These are phyloP conservation scores for Sphaerobolus stellatus DNA, from an alignment of 1,284 basidiomycete species.

Conservation along the genomic window DNA sequence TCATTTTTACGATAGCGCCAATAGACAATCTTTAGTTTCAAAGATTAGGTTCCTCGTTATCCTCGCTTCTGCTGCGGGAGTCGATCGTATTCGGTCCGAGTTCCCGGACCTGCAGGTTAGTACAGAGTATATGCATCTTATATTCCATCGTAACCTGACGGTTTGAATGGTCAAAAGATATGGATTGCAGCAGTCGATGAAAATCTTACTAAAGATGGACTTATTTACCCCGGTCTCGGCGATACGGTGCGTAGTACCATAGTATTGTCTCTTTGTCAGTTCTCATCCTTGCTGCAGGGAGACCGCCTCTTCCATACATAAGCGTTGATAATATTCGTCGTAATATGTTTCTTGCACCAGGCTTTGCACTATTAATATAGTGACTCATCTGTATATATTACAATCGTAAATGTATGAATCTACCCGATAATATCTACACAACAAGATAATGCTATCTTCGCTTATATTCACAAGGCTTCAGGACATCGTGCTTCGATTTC, in stretches of 20 bases:
- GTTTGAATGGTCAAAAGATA: too few relatives aligned
- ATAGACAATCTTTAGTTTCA: constrained; percentile 42
- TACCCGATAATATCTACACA: background rate
- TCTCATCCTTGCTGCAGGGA: constrained; percentile 42
- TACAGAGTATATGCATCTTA: too few relatives aligned
- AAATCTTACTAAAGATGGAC: constrained; percentile 66
- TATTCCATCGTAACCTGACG: too few relatives aligned
- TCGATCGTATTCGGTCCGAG: constrained; percentile 62
- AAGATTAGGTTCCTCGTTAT: constrained; percentile 85
- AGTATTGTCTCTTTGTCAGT: background rate
- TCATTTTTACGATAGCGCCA: background rate
- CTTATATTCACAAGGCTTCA: constrained; percentile 98
- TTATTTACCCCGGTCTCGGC: constrained; percentile 85
- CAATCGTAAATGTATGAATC: too few relatives aligned
- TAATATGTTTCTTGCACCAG: too few relatives aligned
- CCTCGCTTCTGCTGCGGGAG: constrained; percentile 75
- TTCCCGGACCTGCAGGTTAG: constrained; percentile 82
- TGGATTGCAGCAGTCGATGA: constrained; percentile 83
- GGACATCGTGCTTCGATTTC: constrained; percentile 55
- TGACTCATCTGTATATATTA: too few relatives aligned
- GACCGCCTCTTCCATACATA: constrained; percentile 67
- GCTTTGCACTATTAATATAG: too few relatives aligned
- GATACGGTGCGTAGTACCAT: constrained; percentile 64
- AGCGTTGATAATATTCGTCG: too few relatives aligned
- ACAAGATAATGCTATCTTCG: constrained; percentile 58